These are phyloP conservation scores for Hymenoscyphus linearis DNA, from an alignment of 2,329 filamentous ascomycete genomes.

Conservation along the genomic window DNA sequence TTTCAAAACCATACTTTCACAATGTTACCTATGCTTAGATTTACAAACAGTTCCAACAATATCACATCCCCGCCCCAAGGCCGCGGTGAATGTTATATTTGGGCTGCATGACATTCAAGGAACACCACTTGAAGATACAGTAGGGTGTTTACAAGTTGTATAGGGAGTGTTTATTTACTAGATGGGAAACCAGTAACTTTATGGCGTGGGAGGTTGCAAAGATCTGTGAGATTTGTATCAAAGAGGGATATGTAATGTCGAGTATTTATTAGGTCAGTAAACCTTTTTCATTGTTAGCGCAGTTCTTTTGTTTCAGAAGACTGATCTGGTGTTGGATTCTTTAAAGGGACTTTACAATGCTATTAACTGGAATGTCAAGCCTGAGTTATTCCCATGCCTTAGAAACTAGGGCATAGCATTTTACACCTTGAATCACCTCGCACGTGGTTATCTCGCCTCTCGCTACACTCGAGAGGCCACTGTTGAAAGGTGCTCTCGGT, in stretches of 20 bases:
- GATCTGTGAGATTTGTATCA: constrained; percentile 31
- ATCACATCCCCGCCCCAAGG: constrained; percentile 1
- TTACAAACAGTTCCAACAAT: not conserved
- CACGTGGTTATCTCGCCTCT: constrained; percentile 42
- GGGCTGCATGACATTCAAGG: constrained; percentile 17
- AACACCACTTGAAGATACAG: constrained; percentile 27
- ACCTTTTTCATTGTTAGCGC: not conserved
- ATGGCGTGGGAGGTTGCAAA: constrained; percentile 35
- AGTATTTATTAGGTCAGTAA: constrained; percentile 30
- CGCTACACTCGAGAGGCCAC: constrained; percentile 46
- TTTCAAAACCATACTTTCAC: not conserved
- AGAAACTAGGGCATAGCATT: constrained; percentile 55
- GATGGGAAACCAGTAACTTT: constrained; percentile 59
- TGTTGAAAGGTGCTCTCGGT: constrained; percentile 20
- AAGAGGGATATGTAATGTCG: constrained; percentile 32
- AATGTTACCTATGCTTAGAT: not conserved
- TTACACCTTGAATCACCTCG: constrained; percentile 57
- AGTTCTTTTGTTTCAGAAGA: not conserved
- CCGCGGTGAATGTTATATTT: constrained; percentile 11
- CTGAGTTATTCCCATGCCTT: constrained; percentile 53
- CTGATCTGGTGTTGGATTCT: not conserved
- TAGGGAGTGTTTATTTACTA: constrained; percentile 30
- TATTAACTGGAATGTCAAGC: constrained; percentile 48
- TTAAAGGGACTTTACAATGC: constrained; percentile 30
- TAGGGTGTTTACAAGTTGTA: constrained; percentile 32